Conservation (phyloP, 2,329 filamentous ascomycete genomes). For the Claviceps sp. region DNA sequence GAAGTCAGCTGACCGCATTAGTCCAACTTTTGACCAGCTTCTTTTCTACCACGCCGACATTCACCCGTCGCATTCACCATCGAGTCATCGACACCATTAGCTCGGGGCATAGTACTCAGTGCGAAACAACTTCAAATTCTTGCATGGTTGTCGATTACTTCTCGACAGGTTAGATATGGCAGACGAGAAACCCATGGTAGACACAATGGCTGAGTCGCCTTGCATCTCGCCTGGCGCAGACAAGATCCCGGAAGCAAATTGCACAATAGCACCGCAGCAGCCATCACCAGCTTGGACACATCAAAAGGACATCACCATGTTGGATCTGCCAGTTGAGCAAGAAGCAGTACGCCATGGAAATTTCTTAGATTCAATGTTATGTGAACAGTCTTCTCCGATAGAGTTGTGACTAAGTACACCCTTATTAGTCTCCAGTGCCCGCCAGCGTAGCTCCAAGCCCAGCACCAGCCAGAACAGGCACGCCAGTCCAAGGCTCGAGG, state of each 20-base stretch:
- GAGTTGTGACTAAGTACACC: background rate
- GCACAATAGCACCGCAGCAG: slow-evolving; percentile 5
- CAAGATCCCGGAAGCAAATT: slow-evolving; percentile 9
- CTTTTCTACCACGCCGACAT: background rate
- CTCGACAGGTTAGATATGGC: slow-evolving; percentile 14
- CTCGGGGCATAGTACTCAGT: background rate
- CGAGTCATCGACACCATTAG: background rate
- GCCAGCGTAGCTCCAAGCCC: slow-evolving; percentile 26
- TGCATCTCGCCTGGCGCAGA: slow-evolving; percentile 12
- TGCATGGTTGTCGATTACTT: background rate
- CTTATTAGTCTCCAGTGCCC: slow-evolving; percentile 23
- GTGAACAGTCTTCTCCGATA: too few relatives aligned
- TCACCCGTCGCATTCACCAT: slow-evolving; percentile 2
- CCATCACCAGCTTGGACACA: slow-evolving; percentile 10
- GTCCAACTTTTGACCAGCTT: background rate
- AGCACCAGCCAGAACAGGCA: slow-evolving; percentile 31
- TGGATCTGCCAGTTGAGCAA: slow-evolving; percentile 28
- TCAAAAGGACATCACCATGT: slow-evolving; percentile 29
- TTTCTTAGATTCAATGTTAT: background rate
- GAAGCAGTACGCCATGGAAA: slow-evolving; percentile 20
- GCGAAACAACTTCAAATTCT: background rate
- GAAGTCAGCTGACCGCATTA: slow-evolving; percentile 25
- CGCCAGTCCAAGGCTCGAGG: slow-evolving; percentile 37
- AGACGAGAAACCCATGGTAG: slow-evolving; percentile 14
- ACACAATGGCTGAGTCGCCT: slow-evolving; percentile 10